These are phyloP conservation scores for Sugiyamaella americana DNA, from an alignment of 805 yeast species.

Conservation along the genomic window DNA sequence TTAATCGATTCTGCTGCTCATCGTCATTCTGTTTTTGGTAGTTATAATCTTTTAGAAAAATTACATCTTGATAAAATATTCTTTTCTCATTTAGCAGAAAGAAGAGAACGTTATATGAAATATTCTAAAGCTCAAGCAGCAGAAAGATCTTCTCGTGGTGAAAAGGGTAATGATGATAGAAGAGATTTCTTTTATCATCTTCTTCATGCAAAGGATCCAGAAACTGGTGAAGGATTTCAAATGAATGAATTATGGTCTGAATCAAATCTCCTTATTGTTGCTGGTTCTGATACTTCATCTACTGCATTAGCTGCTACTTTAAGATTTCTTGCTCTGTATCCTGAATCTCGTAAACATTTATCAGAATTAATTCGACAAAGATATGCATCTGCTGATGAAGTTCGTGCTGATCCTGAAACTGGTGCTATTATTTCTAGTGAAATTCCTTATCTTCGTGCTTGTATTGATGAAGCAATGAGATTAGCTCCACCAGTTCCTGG, in stretches of 20 bases:
- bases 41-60: conserved; percentile 12
- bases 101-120: conserved; percentile 14
- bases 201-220: conserved; percentile 17
- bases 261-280: conserved; percentile 17
- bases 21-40: conserved; percentile 15
- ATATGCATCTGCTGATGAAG: conserved; percentile 13
- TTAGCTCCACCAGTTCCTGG: conserved; percentile 20
- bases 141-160: conserved; percentile 13
- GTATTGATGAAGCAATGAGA: conserved; percentile 19
- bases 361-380: conserved; percentile 7
- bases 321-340: conserved; percentile 14
- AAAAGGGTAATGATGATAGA: conserved; percentile 12
- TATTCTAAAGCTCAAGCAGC: conserved; percentile 18
- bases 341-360: conserved; percentile 6
- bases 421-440: conserved; percentile 6
- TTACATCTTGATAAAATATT: conserved; percentile 15
- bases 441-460: conserved; percentile 16
- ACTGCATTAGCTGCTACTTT: conserved; percentile 15
- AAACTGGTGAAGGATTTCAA: conserved; percentile 16
- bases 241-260: conserved; percentile 19
- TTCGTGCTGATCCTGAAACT: conserved; percentile 3
- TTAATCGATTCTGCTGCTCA: conserved; percentile 19
- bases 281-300: conserved; percentile 19
- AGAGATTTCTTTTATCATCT: conserved; percentile 17
- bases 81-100: conserved; percentile 14